Conservation (phyloP, 2,329 filamentous ascomycete species). For the Pyricularia sp. region DNA sequence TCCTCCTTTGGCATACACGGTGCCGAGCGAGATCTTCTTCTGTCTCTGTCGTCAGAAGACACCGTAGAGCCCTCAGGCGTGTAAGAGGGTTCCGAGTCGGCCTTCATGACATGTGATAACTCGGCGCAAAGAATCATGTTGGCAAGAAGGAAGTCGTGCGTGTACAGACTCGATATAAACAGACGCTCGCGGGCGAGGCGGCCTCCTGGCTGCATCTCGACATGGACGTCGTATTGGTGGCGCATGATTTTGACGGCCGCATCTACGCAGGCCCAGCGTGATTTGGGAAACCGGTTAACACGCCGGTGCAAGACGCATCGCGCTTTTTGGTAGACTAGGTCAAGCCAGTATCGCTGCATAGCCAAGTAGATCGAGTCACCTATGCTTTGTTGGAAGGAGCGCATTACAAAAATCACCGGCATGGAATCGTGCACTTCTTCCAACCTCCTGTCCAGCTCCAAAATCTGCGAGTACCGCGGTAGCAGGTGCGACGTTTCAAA, state of each 20-base stretch:
- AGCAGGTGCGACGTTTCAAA: constrained; percentile 7
- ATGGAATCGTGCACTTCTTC: constrained; percentile 8
- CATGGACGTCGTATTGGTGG: constrained; percentile 28
- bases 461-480: constrained; percentile 9
- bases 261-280: constrained; percentile 27
- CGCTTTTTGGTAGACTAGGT: constrained; percentile 14
- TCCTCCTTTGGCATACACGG: constrained; percentile 10
- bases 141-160: constrained; percentile 32
- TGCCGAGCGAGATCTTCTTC: background rate
- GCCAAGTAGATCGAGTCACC: constrained; percentile 12
- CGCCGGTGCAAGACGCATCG: constrained; percentile 14
- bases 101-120: constrained; percentile 3
- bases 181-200: constrained; percentile 25
- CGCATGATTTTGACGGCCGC: constrained; percentile 28
- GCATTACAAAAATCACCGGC: constrained; percentile 6
- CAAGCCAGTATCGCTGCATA: constrained; percentile 14
- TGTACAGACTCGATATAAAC: constrained; percentile 27
- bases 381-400: constrained; percentile 3
- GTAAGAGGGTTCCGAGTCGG: background rate
- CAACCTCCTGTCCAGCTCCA: constrained; percentile 12
- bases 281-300: constrained; percentile 20
- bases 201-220: constrained; percentile 24
- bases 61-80: background rate
- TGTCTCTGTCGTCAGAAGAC: background rate
- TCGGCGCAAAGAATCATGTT: constrained; percentile 33